Base-by-base conservation (phyloP, 768 basidiomycete genomes). In the Hebeloma cylindrosporum region DNA sequence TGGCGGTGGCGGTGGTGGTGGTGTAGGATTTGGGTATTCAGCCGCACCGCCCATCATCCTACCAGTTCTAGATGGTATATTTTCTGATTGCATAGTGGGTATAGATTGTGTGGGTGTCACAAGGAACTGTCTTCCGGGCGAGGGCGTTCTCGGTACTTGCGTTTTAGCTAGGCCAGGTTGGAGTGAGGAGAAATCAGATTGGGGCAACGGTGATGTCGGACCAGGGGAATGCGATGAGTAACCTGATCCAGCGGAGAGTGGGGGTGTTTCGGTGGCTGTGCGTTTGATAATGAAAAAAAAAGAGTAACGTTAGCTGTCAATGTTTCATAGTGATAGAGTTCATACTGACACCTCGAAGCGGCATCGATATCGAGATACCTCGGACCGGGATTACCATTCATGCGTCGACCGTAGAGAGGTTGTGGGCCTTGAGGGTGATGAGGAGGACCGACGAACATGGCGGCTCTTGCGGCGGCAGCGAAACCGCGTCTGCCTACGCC, bases 401-500 rank as follows among this genome's bases (percentile, higher is more conserved):
- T n/a, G n/a, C n/a, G n/a, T n/a, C n/a, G n/a, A n/a, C n/a, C n/a
- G 5, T n/a, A 25, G 13, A n/a, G 48, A 3, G 54, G 49, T 40
- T 52, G 57, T 17, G 52, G 50, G 5, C 53, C 58, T 30, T 38
- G 31, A 7, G 57, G 36, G 13, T 44, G 44, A n/a, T 51, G 53
- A 7, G 32, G 14, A 7, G 50, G 49, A n/a, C 43, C 38, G 1
- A 60, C 62, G 39, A 70, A 67, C 69, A 71, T 72, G 8, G 69
- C 70, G 0, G 69, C 70, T 32, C 80, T 79, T 40, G 84, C 81
- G 7, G 79, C 87, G 13, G 90, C 87, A 0, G 82, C 83, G 47
- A 93, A 93, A 0, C 88, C 92, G 53, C 91, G 70, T 48, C 92
- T 71, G 6, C 92, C 92, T 5, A 94, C 90, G 7, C 92, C 92